Percentiles rank a stretch among this genome's conserved stretches.
These are phyloP conservation scores for Ustilago crameri DNA, from an alignment of 1,284 basidiomycete species.

Conservation along the genomic window DNA sequence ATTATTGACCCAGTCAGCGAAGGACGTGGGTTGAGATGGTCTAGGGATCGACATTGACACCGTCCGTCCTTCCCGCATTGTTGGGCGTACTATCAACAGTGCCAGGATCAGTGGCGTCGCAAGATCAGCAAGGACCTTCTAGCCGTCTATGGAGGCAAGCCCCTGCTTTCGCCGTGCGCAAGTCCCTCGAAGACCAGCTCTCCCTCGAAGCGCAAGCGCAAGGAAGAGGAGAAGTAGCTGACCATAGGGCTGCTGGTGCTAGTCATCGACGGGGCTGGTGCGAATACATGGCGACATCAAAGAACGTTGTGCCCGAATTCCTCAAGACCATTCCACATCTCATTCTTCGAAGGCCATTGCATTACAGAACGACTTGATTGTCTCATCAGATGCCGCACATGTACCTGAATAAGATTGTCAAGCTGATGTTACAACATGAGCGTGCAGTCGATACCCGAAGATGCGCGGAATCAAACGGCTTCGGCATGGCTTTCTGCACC, in stretches of 20 bases:
- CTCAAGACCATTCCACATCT: no score
- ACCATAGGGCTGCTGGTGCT: not conserved
- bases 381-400: no score
- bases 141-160: constrained; percentile 7
- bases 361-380: no score
- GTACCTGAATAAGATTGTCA: no score
- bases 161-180: not conserved
- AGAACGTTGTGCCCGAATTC: no score
- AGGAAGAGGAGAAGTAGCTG: constrained; percentile 1
- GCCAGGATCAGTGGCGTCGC: constrained; percentile 28
- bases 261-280: not conserved
- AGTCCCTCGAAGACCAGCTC: not conserved
- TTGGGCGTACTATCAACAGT: constrained; percentile 2
- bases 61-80: not conserved
- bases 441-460: no score
- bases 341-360: no score
- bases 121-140: constrained; percentile 30
- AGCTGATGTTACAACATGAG: not conserved
- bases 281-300: constrained; percentile 21
- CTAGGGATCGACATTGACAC: not conserved
- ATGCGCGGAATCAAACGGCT: not conserved
- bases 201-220: constrained; percentile 26
- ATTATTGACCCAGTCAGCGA: not conserved
- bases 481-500: not conserved
- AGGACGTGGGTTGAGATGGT: not conserved